Conservation (phyloP, 1,284 basidiomycete species). For the Ganoderma resinaceum region DNA sequence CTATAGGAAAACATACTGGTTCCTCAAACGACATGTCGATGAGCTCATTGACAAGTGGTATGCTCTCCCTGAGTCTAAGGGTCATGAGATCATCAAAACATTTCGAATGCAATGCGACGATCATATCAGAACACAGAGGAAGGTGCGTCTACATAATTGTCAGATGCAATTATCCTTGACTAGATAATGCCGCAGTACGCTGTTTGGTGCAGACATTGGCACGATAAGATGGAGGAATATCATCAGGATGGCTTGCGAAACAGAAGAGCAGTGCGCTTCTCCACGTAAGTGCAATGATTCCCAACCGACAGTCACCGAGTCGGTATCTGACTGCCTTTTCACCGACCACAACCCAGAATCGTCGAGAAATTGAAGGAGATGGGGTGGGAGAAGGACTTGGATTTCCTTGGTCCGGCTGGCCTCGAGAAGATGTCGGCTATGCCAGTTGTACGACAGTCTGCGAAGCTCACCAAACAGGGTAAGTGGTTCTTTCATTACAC, state of each 20-base stretch:
- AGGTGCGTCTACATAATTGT: neutral
- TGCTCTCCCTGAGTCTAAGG: neutral
- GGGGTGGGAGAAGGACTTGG: slow-evolving; percentile 15
- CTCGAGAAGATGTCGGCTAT: slow-evolving; percentile 8
- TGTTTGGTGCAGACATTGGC: neutral
- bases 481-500: neutral
- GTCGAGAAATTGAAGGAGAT: neutral
- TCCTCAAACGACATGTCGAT: neutral
- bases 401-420: neutral
- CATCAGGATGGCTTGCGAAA: neutral
- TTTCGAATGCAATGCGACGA: neutral
- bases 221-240: neutral
- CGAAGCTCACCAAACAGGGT: slow-evolving; percentile 10
- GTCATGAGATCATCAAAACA: neutral
- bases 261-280: neutral
- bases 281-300: neutral
- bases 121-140: neutral
- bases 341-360: neutral
- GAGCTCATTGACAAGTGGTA: neutral
- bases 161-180: neutral
- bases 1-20: neutral
- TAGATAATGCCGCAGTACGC: neutral
- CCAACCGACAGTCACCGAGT: neutral
- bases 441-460: slow-evolving; percentile 11
- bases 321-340: neutral